A percentile compares a stretch with the other conserved stretches of the same genome.
Evolutionary conservation across 768 basidiomycete genomes (phyloP).

Genomic region (Mycena galericulata): DNA sequence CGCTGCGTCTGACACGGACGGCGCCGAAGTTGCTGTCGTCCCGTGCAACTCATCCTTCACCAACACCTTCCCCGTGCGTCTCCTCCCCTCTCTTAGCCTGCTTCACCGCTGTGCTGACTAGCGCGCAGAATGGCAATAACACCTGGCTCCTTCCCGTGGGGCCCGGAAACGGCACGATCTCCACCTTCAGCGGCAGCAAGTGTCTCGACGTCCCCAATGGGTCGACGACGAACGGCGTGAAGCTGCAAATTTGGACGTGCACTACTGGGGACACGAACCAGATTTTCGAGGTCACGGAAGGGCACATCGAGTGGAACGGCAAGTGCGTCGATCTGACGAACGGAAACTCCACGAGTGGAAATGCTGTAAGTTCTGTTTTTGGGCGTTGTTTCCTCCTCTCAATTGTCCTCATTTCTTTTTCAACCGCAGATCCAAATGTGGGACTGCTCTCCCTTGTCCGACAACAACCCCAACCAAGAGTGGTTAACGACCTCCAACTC

Average conservation of each 20-base stretch:
- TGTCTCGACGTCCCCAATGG: slow-evolving; percentile 39
- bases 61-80: too few species aligned
- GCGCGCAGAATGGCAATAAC: background rate
- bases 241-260: slow-evolving; percentile 39
- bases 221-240: slow-evolving; percentile 39
- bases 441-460: background rate
- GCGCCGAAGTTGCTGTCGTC: background rate
- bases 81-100: background rate
- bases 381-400: background rate
- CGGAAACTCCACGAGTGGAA: slow-evolving; percentile 3
- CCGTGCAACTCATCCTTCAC: too few species aligned
- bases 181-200: slow-evolving; percentile 14
- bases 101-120: background rate
- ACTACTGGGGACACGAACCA: slow-evolving; percentile 16
- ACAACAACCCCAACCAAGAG: slow-evolving; percentile 12
- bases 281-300: background rate
- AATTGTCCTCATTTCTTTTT: background rate
- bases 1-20: background rate
- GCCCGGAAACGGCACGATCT: background rate
- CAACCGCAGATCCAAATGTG: background rate
- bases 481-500: too few species aligned
- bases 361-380: background rate
- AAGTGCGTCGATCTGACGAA: slow-evolving; percentile 20
- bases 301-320: slow-evolving; percentile 10
- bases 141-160: background rate